These are phyloP conservation scores for Macrolepiota albuminosa DNA, from an alignment of 768 basidiomycete genomes.

Conservation along the genomic window DNA sequence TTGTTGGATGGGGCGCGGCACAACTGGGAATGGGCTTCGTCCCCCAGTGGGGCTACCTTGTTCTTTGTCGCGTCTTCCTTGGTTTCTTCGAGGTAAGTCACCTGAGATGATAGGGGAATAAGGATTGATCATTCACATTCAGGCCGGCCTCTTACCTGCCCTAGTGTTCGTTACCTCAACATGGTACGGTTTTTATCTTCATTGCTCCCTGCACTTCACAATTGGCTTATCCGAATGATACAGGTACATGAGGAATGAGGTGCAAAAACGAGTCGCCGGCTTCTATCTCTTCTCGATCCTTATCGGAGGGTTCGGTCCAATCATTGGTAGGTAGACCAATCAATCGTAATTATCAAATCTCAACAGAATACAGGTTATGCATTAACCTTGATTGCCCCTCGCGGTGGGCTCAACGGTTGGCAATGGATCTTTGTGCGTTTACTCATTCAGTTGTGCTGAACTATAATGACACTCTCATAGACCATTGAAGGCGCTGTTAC, in stretches of 20 bases:
- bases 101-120: neutral
- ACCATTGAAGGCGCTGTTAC: slow-evolving; percentile 24
- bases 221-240: neutral
- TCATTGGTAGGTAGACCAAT: slow-evolving; percentile 15
- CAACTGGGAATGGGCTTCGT: slow-evolving; percentile 42
- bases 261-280: slow-evolving; percentile 32
- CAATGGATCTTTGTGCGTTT: slow-evolving; percentile 24
- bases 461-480: slow-evolving; percentile 8
- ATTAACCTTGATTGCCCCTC: slow-evolving; percentile 12
- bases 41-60: slow-evolving; percentile 31
- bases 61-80: slow-evolving; percentile 34
- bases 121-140: neutral
- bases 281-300: slow-evolving; percentile 29
- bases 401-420: slow-evolving; percentile 19
- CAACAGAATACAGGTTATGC: slow-evolving; percentile 11
- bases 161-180: slow-evolving; percentile 37
- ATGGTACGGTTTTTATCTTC: slow-evolving; percentile 19
- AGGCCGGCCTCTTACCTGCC: slow-evolving; percentile 40
- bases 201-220: too few species aligned
- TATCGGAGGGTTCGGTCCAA: slow-evolving; percentile 24
- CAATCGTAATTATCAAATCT: neutral
- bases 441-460: neutral
- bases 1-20: slow-evolving; percentile 35
- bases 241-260: slow-evolving; percentile 36
- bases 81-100: slow-evolving; percentile 35